Evolutionary conservation across 441 rosid species (phyloP), one percentile per base, ranked within the genome.

Genomic region (Eutrema salsugineum): DNA sequence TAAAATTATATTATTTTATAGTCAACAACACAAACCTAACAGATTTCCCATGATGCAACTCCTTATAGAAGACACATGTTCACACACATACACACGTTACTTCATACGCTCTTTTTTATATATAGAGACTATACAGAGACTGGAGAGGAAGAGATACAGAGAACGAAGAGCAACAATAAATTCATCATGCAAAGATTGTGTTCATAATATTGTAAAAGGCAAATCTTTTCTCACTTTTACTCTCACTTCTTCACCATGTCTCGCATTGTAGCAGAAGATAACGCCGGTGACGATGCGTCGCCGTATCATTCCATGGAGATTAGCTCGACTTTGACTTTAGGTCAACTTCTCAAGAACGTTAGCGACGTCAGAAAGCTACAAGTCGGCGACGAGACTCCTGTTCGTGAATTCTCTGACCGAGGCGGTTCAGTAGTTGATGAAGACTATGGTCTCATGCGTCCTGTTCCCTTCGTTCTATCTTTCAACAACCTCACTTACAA

Each of bases 341-440:
- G 91, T 5, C 88, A 91, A 77, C 73, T 91, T 9, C 78, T 91
- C 7, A 90, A 88, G 82, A 81, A 72, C 20, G 94, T 88, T 1
- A 89, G 93, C 0, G 93, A 92, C 59, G 90, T 62, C 4, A 67
- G 83, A 3, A 84, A 85, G 58, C 82, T 85, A 53, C 82, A 60
- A 15, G 75, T 79, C n/a, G 94, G 93, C 3, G 90, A 91, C 40
- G 91, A 88, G 40, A 87, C 94, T 20, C 94, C 92, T 17, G 82
- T 83, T 33, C 97, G 87, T 60, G 74, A 70, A 1, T 48, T n/a
- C 50, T 48, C 16, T 9, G 22, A 56, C 35, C 51, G 64, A 5
- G 57, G 65, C 32, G 83, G 81, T 38, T 65, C 78, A 22, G 72
- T 86, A 11, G 35, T 78, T n/a, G 77, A 80, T 11, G 82, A 76